Percentiles rank a stretch among this genome's conserved stretches.
Conservation (phyloP, 345 rosid species). For the Ceriops tagal region DNA sequence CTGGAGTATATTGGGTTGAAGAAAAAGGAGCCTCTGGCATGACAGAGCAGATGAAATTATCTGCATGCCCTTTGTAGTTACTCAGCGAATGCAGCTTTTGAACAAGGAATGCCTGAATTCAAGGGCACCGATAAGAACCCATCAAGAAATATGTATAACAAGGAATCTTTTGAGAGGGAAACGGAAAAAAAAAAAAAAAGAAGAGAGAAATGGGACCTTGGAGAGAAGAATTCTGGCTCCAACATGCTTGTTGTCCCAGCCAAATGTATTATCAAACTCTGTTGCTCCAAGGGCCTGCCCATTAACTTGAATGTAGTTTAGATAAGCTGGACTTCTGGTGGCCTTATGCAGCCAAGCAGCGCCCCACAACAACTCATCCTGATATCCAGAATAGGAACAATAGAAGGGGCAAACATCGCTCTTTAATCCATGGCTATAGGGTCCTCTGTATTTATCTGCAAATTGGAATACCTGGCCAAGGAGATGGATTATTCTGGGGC, state of each 20-base stretch:
- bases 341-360: conserved; percentile 37
- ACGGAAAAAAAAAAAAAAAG: not conserved
- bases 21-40: conserved; percentile 84
- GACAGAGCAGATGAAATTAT: conserved; percentile 87
- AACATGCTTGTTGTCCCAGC: conserved; percentile 37
- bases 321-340: conserved; percentile 27
- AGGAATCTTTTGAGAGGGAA: not conserved
- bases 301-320: conserved; percentile 28
- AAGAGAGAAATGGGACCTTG: conserved; percentile 6
- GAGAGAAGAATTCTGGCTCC: conserved; percentile 37
- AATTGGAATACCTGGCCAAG: conserved; percentile 48
- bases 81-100: conserved; percentile 68
- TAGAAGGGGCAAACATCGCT: conserved; percentile 51
- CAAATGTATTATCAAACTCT: conserved; percentile 30
- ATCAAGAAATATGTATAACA: not conserved
- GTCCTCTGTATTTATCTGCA: conserved; percentile 54
- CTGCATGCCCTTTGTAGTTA: conserved; percentile 94
- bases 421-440: conserved; percentile 50
- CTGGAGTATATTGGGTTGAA: conserved; percentile 81
- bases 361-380: conserved; percentile 38
- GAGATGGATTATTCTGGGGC: not conserved
- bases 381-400: conserved; percentile 55
- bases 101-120: conserved; percentile 63
- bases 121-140: not conserved
- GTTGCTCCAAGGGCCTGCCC: conserved; percentile 32